Conservation (phyloP, 2,329 filamentous ascomycete species). For the Colletotrichum coccodes region DNA sequence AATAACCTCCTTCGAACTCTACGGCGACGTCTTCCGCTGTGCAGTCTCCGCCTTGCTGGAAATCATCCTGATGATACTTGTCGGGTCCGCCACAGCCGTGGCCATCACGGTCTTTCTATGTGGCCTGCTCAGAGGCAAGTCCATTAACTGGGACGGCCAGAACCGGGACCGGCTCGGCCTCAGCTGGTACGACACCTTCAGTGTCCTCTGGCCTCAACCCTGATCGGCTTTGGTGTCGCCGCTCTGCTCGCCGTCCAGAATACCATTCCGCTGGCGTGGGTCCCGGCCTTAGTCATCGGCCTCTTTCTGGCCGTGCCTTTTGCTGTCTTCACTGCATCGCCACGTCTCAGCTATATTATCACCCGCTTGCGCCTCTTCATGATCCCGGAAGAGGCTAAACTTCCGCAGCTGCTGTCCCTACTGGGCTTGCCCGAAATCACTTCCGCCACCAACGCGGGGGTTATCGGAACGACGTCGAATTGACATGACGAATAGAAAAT, state of each 20-base stretch:
- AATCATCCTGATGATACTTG: not conserved
- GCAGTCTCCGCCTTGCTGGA: not conserved
- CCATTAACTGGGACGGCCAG: not conserved
- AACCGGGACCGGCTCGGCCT: not conserved
- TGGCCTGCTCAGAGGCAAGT: not conserved
- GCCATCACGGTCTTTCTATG: not conserved
- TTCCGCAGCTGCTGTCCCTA: not conserved
- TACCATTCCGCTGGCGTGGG: not conserved
- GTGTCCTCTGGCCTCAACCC: not conserved
- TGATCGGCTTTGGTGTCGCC: not conserved
- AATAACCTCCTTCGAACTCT: not conserved
- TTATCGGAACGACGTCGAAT: too few species aligned
- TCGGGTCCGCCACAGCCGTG: not conserved
- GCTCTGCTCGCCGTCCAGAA: not conserved
- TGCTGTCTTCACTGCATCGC: not conserved
- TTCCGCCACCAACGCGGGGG: too few species aligned
- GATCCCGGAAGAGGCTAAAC: not conserved
- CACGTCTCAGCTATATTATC: not conserved
- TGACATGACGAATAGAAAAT: too few species aligned
- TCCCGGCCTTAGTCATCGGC: not conserved
- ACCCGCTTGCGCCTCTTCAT: not conserved
- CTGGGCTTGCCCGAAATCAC: too few species aligned
- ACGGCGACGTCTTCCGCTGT: not conserved
- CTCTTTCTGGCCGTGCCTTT: not conserved
- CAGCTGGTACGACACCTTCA: not conserved